These are phyloP conservation scores for Lentinula raphanica DNA, from an alignment of 768 basidiomycete species.

Conservation along the genomic window DNA sequence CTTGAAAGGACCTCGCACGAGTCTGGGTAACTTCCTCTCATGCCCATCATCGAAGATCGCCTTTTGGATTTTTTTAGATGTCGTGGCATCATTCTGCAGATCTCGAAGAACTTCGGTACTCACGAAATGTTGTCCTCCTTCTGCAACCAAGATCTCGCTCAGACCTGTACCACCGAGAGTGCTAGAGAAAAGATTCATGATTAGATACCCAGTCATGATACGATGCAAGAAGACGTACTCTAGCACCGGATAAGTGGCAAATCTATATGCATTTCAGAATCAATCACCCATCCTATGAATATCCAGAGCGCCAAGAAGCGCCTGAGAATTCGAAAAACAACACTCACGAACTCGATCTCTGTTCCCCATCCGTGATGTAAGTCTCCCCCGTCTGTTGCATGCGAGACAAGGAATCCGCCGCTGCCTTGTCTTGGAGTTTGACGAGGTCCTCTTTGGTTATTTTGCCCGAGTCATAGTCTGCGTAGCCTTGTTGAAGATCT, in stretches of 20 bases:
- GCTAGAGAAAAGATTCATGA: no score
- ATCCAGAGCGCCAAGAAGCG: neutral
- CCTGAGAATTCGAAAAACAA: neutral
- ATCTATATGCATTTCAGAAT: no score
- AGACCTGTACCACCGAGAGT: neutral
- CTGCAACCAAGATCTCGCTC: neutral
- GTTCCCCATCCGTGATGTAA: constrained; percentile 5
- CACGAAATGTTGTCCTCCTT: constrained; percentile 5
- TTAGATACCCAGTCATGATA: no score
- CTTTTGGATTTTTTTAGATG: no score
- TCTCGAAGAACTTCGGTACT: neutral
- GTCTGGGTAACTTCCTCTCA: neutral
- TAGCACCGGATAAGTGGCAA: constrained; percentile 2
- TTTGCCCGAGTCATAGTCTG: constrained; percentile 2
- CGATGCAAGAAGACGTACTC: neutral
- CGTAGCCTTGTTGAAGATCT: constrained; percentile 4
- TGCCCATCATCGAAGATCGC: constrained; percentile 5
- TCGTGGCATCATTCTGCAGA: no score
- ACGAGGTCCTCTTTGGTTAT: constrained; percentile 1
- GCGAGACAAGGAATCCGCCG: constrained; percentile 1
- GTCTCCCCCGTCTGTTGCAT: constrained; percentile 5
- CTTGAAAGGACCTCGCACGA: constrained; percentile 3
- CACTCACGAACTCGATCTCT: constrained; percentile 3
- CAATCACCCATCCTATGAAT: no score
- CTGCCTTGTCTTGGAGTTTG: constrained; percentile 5